Conservation (phyloP, 202 grass and related monocot genomes). For the Dendrocalamus latiflorus region DNA sequence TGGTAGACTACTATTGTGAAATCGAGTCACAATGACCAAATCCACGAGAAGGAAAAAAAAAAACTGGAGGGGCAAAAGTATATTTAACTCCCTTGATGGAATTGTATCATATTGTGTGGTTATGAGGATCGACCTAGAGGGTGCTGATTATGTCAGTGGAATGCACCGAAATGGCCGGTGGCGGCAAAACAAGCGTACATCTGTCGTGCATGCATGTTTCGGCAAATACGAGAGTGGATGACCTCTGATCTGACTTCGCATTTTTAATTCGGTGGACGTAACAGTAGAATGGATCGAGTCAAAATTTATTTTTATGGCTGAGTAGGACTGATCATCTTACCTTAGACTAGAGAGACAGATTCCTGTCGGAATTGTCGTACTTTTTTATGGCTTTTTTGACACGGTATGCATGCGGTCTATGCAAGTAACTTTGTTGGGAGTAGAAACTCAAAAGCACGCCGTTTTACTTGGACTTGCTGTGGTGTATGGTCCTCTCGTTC, state of each 20-base stretch:
- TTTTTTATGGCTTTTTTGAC: not conserved
- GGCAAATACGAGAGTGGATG: not conserved
- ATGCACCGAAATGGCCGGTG: not conserved
- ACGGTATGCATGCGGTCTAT: not conserved
- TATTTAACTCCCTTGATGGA: not conserved
- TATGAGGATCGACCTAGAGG: not conserved
- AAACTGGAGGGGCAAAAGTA: not conserved
- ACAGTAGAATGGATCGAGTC: not conserved
- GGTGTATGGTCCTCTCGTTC: too few relatives aligned
- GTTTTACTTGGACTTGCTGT: too few relatives aligned
- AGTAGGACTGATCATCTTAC: not conserved
- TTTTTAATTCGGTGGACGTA: too few relatives aligned
- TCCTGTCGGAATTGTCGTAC: not conserved
- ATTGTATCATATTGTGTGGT: not conserved
- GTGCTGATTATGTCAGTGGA: not conserved
- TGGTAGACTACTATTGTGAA: too few relatives aligned
- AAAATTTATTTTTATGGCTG: not conserved
- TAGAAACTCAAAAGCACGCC: too few relatives aligned
- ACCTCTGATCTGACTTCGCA: too few relatives aligned
- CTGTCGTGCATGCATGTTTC: not conserved
- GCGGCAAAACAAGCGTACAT: not conserved
- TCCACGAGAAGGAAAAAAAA: not conserved
- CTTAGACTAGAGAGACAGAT: not conserved
- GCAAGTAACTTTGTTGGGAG: not conserved
- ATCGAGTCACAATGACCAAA: not conserved